phyloP scores from a whole-genome alignment of 768 basidiomycete species.

The Lentinula guzmanii region DNA sequence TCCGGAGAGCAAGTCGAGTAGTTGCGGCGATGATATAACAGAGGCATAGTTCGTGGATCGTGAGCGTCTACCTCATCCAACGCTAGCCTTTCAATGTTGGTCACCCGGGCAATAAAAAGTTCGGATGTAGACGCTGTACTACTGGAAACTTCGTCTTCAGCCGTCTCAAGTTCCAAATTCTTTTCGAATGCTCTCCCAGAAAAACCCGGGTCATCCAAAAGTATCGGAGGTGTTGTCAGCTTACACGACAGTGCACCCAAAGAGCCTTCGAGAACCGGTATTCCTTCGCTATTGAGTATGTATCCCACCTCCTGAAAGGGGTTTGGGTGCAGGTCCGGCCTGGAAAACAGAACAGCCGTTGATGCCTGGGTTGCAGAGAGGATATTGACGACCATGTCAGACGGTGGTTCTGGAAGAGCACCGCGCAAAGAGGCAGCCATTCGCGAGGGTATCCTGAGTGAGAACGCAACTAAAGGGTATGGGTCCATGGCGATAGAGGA shows the following conservation, averaged over 20 bases:
- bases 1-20: conserved; percentile 1
- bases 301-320: conserved; percentile 42
- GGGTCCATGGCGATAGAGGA: conserved; percentile 89
- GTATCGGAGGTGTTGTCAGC: conserved; percentile 54
- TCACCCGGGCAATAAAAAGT: conserved; percentile 78
- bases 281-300: conserved; percentile 40
- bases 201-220: conserved; percentile 49
- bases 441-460: conserved; percentile 83
- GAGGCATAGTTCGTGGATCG: background rate
- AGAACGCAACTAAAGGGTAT: conserved; percentile 81
- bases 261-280: conserved; percentile 52
- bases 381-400: conserved; percentile 75
- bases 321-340: conserved; percentile 58
- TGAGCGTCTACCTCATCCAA: background rate
- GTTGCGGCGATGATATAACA: conserved; percentile 3
- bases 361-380: conserved; percentile 63
- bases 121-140: conserved; percentile 41
- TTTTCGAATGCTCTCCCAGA: conserved; percentile 19
- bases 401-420: conserved; percentile 9
- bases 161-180: background rate
- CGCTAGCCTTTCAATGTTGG: conserved; percentile 34
- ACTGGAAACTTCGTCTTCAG: conserved; percentile 1
- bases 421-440: conserved; percentile 63
- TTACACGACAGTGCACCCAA: conserved; percentile 73
- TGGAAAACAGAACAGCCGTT: conserved; percentile 65